Evolutionary conservation across 2,329 filamentous ascomycete genomes (phyloP), one percentile per base, ranked within the genome.

Genomic region (Fusarium nurragi): DNA sequence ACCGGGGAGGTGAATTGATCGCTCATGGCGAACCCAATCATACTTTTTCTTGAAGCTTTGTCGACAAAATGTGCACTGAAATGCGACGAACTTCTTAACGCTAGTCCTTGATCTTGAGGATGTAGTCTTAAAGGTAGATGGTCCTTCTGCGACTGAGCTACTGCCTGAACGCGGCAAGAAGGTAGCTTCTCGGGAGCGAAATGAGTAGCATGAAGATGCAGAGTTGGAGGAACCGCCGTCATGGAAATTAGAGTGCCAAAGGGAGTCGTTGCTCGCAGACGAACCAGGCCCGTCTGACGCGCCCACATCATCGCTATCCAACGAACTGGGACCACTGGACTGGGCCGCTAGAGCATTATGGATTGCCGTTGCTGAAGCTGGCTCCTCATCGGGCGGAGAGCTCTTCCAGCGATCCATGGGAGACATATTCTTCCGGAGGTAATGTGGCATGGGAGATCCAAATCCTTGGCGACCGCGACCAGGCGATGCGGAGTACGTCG

Each of bases 11-110:
- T 85, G 82, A 5, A 85, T 74, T 2, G 81, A 81, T 37, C 83
- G 77, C 57, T 85, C 83, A 61, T 86, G 83, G 2, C 84, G 76
- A 13, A 75, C 71, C 77, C 77, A 79, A 50, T 80, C 79, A 49
- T 78, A 78, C 38, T 75, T 77, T 48, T 78, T 80, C 50, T 74
- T 75, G 50, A 80, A 80, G 37, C 60, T 71, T 23, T 78, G 76
- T 6, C 65, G 61, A 51, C 79, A 80, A 54, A 78, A 77, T 0
- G 75, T 77, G 60, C 79, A 80, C 23, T 74, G 71, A 46, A 78
- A 79, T 3, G 67, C 66, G 32, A 71, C 67, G 3, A 56, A 50
- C 32, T 67, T 59, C 23, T 47, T 54, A n/a, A n/a, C n/a, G n/a
- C n/a, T n/a, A 5, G 44, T 60, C 3, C 45, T 51, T 26, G 64